Evolutionary conservation across 1,284 basidiomycete species (phyloP).

Genomic region (Leccinum fallax): DNA sequence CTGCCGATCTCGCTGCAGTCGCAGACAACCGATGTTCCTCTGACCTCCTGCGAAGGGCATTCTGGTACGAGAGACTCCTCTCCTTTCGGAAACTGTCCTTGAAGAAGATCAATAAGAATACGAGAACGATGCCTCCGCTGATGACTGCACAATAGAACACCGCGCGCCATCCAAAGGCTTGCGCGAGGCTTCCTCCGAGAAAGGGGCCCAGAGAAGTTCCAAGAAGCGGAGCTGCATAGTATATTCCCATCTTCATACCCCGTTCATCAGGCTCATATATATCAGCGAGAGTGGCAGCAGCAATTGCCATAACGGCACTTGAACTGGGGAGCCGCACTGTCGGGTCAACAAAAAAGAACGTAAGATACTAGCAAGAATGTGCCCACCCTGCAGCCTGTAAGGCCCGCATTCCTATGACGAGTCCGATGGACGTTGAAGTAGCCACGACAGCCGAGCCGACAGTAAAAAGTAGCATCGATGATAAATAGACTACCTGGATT

Average conservation of each 20-base stretch:
- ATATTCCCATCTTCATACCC: constrained; percentile 80
- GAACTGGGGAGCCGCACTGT: constrained; percentile 46
- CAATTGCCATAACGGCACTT: constrained; percentile 77
- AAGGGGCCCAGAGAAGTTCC: constrained; percentile 73
- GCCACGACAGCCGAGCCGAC: constrained; percentile 69
- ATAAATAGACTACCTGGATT: constrained; percentile 64
- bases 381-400: constrained; percentile 64
- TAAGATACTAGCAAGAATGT: neutral
- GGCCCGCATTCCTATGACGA: constrained; percentile 75
- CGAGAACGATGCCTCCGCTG: constrained; percentile 54
- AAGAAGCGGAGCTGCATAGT: constrained; percentile 65
- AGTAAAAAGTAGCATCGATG: constrained; percentile 62
- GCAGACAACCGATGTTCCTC: constrained; percentile 3
- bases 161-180: constrained; percentile 75
- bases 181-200: constrained; percentile 68
- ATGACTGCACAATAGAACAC: constrained; percentile 84
- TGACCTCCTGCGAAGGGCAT: constrained; percentile 44
- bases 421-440: constrained; percentile 58
- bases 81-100: constrained; percentile 84
- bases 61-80: constrained; percentile 77
- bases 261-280: constrained; percentile 81
- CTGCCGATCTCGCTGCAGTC: neutral
- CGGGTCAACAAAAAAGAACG: neutral
- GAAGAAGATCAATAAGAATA: constrained; percentile 68
- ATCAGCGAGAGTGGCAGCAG: constrained; percentile 82